Conservation (phyloP, 2,329 filamentous ascomycete genomes). For the Botryosphaeria agaves region DNA sequence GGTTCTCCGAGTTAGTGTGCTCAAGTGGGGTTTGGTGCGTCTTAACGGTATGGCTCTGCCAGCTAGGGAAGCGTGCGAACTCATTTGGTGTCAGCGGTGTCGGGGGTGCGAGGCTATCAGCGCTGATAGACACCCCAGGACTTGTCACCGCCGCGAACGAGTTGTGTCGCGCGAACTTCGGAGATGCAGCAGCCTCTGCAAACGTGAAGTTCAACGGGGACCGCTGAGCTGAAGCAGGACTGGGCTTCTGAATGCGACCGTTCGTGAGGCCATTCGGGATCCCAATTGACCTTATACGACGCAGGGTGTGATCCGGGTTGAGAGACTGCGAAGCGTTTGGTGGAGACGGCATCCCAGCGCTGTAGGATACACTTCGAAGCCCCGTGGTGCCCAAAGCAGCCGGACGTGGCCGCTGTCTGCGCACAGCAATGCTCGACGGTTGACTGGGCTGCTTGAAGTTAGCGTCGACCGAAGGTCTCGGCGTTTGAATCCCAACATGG, state of each 20-base stretch:
- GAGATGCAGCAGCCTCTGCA: constrained; percentile 28
- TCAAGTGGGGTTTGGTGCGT: background rate
- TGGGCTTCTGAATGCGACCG: constrained; percentile 29
- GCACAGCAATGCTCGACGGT: constrained; percentile 22
- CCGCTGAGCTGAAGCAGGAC: constrained; percentile 26
- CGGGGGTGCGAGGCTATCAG: constrained; percentile 26
- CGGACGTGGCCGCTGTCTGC: constrained; percentile 16
- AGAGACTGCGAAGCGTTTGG: constrained; percentile 11
- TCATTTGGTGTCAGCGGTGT: constrained; percentile 29
- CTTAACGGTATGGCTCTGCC: constrained; percentile 14
- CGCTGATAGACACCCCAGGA: constrained; percentile 10
- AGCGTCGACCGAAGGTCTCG: constrained; percentile 7
- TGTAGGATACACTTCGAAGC: constrained; percentile 24
- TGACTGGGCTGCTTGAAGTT: constrained; percentile 11
- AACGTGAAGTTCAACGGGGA: constrained; percentile 29
- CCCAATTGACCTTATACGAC: constrained; percentile 29
- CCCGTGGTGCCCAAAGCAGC: constrained; percentile 14
- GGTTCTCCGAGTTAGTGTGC: constrained; percentile 13
- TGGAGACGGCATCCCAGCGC: constrained; percentile 20
- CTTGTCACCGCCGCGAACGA: constrained; percentile 18
- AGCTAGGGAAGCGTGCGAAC: constrained; percentile 18
- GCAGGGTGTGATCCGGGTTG: constrained; percentile 19
- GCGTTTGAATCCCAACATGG: constrained; percentile 15
- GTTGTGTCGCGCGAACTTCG: constrained; percentile 23
- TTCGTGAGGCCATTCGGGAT: constrained; percentile 21